Evolutionary conservation across 139 green algal species (phyloP), one percentile per base, ranked within the genome.

Genomic region (Closterium sp.): DNA sequence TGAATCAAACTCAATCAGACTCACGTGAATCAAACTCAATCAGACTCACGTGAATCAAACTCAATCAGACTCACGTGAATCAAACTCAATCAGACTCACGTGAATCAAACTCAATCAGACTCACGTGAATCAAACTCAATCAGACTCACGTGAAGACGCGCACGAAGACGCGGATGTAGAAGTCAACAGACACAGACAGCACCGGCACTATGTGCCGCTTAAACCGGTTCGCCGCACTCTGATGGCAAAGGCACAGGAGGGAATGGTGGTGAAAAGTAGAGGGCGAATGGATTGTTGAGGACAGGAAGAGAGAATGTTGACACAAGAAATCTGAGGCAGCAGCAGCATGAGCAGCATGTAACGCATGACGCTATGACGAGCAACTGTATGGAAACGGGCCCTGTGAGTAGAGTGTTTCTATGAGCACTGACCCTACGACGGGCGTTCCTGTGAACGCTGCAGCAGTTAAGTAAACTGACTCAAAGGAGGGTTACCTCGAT

Each of bases 101-200:
- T 98, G 96, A 97, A 97, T n/a, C n/a, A n/a, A n/a, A 50, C 38
- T 9, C 38, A 50, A 79, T 79, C 62, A 2, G n/a, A 98, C 93
- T 32, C 93, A 97, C 11, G 97, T 98, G 96, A 97, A 97, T n/a
- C n/a, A n/a, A n/a, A 50, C 38, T 9, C 38, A 50, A 79, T 79
- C 62, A 2, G n/a, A 98, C 93, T 32, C 93, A 97, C 11, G 97
- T 98, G 96, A 97, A 97, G 31, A 99, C 95, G 21, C 97, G 96
- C 86, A 99, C 97, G 94, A 99, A 99, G 11, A 99, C 95, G 19
- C 98, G 97, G 24, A 99, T 93, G 93, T 99, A 99, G 91, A 99
- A 99, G 94, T 99, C 98, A 70, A 99, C 96, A 31, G 95, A 97
- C 2, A 99, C 88, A 0, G 95, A 97, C 29, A 99, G 92, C 90